Percentiles rank a stretch among this genome's conserved stretches.
These are phyloP conservation scores for Diplocarpon rosae DNA, from an alignment of 2,329 filamentous ascomycete genomes.

Conservation along the genomic window DNA sequence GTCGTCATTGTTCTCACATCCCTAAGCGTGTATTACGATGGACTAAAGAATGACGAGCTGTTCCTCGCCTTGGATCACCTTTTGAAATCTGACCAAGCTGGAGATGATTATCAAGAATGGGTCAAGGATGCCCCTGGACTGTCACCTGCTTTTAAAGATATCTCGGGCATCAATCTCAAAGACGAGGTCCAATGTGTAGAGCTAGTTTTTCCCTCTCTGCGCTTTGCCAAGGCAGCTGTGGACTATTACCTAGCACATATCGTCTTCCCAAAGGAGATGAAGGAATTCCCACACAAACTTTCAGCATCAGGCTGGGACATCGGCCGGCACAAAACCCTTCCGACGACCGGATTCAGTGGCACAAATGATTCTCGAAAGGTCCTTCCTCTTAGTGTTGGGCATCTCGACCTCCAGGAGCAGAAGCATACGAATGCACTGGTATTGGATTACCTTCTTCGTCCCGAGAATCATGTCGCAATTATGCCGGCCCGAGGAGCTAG, in stretches of 20 bases:
- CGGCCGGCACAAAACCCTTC: constrained; percentile 33
- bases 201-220: constrained; percentile 41
- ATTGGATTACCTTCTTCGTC: constrained; percentile 43
- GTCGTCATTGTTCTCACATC: constrained; percentile 44
- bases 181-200: constrained; percentile 38
- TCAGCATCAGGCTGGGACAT: constrained; percentile 60
- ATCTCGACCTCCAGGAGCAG: constrained; percentile 43
- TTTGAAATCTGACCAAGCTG: constrained; percentile 36
- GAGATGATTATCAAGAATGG: constrained; percentile 41
- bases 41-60: constrained; percentile 38
- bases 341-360: constrained; percentile 57
- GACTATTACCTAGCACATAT: constrained; percentile 51
- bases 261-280: constrained; percentile 51
- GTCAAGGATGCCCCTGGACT: constrained; percentile 29
- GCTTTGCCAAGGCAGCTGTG: constrained; percentile 40
- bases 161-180: constrained; percentile 46
- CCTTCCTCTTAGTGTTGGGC: constrained; percentile 48
- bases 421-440: constrained; percentile 59
- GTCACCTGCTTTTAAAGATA: constrained; percentile 29
- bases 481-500: neutral
- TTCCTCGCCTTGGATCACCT: constrained; percentile 18
- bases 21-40: constrained; percentile 44
- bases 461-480: constrained; percentile 37
- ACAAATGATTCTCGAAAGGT: constrained; percentile 51
- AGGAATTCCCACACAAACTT: constrained; percentile 52